Conservation (phyloP, 2,329 filamentous ascomycete species). For the Lasiodiplodia theobromae region DNA sequence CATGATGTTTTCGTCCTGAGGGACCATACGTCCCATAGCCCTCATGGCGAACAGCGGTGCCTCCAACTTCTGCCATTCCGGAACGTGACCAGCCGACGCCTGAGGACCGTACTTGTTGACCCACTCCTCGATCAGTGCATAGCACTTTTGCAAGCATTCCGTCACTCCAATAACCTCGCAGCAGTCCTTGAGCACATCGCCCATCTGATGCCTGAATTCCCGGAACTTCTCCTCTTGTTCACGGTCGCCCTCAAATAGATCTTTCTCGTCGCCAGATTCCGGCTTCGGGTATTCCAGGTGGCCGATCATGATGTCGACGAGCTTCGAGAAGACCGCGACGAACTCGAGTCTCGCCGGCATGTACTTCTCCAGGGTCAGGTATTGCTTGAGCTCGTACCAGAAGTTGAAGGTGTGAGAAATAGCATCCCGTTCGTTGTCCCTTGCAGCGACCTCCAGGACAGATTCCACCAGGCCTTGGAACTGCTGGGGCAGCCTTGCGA, state of each 20-base stretch:
- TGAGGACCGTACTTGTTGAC: conserved; percentile 81
- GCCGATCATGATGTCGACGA: conserved; percentile 91
- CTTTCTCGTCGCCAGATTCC: conserved; percentile 74
- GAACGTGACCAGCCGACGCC: conserved; percentile 76
- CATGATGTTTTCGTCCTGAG: conserved; percentile 84
- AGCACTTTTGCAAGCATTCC: conserved; percentile 88
- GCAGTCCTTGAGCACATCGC: conserved; percentile 94
- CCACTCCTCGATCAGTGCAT: conserved; percentile 86
- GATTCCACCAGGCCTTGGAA: conserved; percentile 88
- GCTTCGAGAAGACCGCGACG: conserved; percentile 81
- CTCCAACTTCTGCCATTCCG: conserved; percentile 95
- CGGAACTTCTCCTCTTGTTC: conserved; percentile 97
- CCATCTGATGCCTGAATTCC: conserved; percentile 96
- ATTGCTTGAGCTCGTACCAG: conserved; percentile 99
- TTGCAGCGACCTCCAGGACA: conserved; percentile 87
- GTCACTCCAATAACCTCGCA: conserved; percentile 95
- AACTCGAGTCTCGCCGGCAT: conserved; percentile 79
- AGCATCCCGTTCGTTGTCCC: conserved; percentile 87
- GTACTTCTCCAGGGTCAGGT: conserved; percentile 89
- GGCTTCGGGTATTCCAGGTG: conserved; percentile 87
- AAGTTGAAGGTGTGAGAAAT: conserved; percentile 95
- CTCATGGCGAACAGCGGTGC: conserved; percentile 94
- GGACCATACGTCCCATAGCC: conserved; percentile 96
- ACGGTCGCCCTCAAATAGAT: conserved; percentile 93
- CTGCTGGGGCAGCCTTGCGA: conserved; percentile 80